Evolutionary conservation across 352 stramenopile species (phyloP).

Genomic region (Phytopythium sindhum): DNA sequence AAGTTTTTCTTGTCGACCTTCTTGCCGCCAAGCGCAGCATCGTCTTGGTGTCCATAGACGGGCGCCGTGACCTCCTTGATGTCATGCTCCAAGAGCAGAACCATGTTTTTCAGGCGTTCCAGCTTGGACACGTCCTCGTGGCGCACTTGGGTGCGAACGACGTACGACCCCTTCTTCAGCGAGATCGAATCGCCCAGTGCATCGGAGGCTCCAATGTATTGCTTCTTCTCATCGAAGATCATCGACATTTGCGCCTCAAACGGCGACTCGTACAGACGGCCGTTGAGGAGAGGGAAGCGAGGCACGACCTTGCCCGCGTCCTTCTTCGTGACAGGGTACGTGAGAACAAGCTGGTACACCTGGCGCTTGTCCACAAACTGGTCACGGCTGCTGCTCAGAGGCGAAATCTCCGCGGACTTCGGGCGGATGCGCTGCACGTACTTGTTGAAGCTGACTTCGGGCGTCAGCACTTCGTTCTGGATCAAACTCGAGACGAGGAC

Average conservation of each 20-base stretch:
- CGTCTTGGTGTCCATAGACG: slow-evolving; percentile 66
- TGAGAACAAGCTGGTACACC: slow-evolving; percentile 88
- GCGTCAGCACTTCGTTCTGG: slow-evolving; percentile 73
- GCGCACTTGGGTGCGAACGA: slow-evolving; percentile 68
- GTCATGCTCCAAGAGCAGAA: slow-evolving; percentile 68
- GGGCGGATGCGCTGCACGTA: slow-evolving; percentile 84
- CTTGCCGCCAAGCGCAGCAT: slow-evolving; percentile 58
- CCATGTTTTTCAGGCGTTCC: slow-evolving; percentile 78
- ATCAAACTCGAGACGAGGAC: slow-evolving; percentile 72
- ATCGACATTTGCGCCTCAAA: slow-evolving; percentile 93
- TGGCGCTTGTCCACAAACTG: slow-evolving; percentile 80
- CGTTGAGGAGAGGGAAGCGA: slow-evolving; percentile 73
- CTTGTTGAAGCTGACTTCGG: slow-evolving; percentile 74
- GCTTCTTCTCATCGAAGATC: slow-evolving; percentile 94
- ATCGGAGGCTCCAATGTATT: slow-evolving; percentile 84
- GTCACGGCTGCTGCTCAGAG: slow-evolving; percentile 80
- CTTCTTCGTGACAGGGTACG: slow-evolving; percentile 88
- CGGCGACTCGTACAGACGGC: slow-evolving; percentile 90
- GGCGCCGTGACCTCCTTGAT: slow-evolving; percentile 66
- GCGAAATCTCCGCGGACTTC: slow-evolving; percentile 67
- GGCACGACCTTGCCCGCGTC: slow-evolving; percentile 84
- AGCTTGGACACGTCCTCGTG: slow-evolving; percentile 83
- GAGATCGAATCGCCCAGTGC: slow-evolving; percentile 78
- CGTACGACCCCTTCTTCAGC: slow-evolving; percentile 85
- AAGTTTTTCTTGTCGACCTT: slow-evolving; percentile 46